Conservation (phyloP, 192 early-diverging fungal genomes). For the Backusella parvicylindrica region DNA sequence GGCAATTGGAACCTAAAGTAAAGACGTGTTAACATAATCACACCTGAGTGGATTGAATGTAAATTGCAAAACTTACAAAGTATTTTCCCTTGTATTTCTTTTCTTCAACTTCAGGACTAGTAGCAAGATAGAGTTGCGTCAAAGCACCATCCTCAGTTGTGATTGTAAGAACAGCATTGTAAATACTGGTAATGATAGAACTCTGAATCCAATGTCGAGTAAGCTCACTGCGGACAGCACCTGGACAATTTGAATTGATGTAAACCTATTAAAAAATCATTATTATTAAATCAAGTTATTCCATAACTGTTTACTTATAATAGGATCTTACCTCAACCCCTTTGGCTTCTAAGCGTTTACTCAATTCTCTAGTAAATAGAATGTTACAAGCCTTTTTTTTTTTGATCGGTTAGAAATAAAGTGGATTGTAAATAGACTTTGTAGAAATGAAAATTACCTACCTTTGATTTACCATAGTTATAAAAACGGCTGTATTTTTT, state of each 20-base stretch:
- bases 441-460: not conserved
- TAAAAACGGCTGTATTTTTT: conserved; percentile 16
- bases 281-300: not conserved
- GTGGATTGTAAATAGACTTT: not conserved
- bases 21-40: not conserved
- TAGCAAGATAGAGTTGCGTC: conserved; percentile 45
- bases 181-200: not conserved
- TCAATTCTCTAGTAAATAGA: conserved; percentile 24
- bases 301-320: not conserved
- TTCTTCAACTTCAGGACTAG: conserved; percentile 50
- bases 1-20: too few relatives aligned
- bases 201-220: conserved; percentile 8
- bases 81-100: conserved; percentile 37
- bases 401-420: not conserved
- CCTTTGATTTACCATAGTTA: conserved; percentile 20
- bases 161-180: conserved; percentile 13
- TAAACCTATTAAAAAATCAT: conserved; percentile 15
- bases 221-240: conserved; percentile 23
- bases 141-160: conserved; percentile 42
- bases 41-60: not conserved
- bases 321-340: conserved; percentile 22
- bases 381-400: conserved; percentile 16
- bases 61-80: conserved; percentile 19
- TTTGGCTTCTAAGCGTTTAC: conserved; percentile 19
- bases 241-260: conserved; percentile 27